phyloP scores from a whole-genome alignment of 1,284 basidiomycete species.

The Cronartium ribicola region DNA sequence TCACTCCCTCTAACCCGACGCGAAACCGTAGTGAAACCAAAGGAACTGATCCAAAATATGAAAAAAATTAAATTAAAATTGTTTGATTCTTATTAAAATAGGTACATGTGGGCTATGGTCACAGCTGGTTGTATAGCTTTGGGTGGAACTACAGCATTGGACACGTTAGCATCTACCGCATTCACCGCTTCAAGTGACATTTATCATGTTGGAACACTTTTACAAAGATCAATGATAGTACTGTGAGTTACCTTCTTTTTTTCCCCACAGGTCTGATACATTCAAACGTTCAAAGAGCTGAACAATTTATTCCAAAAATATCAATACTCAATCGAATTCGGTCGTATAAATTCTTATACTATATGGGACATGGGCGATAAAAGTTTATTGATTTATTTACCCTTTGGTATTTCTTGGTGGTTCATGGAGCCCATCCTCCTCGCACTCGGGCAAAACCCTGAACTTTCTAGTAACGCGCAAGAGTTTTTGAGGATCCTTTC shows the following conservation, averaged over 20 bases:
- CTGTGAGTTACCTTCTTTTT: slow-evolving; percentile 52
- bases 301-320: neutral
- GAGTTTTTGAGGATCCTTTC: slow-evolving; percentile 62
- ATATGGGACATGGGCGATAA: no score
- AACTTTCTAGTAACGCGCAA: slow-evolving; percentile 62
- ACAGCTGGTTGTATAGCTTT: slow-evolving; percentile 62
- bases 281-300: neutral
- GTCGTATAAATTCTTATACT: no score
- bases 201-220: slow-evolving; percentile 59
- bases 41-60: no score
- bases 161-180: slow-evolving; percentile 69
- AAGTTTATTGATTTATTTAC: slow-evolving; percentile 57
- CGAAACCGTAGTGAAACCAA: neutral
- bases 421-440: slow-evolving; percentile 62
- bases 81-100: neutral
- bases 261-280: neutral
- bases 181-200: slow-evolving; percentile 64
- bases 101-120: slow-evolving; percentile 14
- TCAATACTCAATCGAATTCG: neutral
- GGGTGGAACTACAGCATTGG: slow-evolving; percentile 69
- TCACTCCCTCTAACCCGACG: slow-evolving; percentile 54
- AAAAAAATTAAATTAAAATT: no score
- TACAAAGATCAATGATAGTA: slow-evolving; percentile 64
- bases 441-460: slow-evolving; percentile 61
- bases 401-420: slow-evolving; percentile 62